Conservation (phyloP, 805 yeast genomes). For the Myxozyma udenii region DNA sequence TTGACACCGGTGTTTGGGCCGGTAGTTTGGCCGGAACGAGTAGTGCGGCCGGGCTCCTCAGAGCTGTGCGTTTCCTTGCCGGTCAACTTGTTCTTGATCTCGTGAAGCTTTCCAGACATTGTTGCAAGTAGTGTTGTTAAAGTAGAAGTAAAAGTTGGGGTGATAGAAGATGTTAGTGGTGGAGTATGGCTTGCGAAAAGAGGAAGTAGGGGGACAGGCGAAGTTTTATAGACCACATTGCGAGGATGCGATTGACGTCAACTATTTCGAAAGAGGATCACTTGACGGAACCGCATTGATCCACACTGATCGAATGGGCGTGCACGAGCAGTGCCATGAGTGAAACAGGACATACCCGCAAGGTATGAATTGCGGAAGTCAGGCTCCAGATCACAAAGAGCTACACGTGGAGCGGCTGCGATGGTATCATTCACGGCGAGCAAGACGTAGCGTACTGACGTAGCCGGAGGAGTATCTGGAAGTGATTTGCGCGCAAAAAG, state of each 20-base stretch:
- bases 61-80: slow-evolving; percentile 6
- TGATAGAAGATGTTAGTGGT: not conserved
- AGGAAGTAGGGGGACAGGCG: not conserved
- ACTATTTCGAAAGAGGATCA: not conserved
- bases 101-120: slow-evolving; percentile 15
- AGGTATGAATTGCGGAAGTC: too few species aligned
- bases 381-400: too few species aligned
- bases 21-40: slow-evolving; percentile 18
- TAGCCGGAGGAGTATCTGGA: too few species aligned
- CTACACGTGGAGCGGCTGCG: too few species aligned
- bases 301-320: too few species aligned
- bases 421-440: too few species aligned
- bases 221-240: not conserved
- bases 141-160: not conserved
- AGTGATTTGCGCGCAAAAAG: too few species aligned
- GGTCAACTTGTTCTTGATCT: slow-evolving; percentile 10
- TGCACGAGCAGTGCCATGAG: too few species aligned
- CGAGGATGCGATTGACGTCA: not conserved
- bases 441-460: too few species aligned
- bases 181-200: not conserved
- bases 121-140: not conserved
- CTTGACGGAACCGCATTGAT: too few species aligned
- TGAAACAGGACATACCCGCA: too few species aligned
- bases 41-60: slow-evolving; percentile 4
- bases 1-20: not conserved